These are phyloP conservation scores for Paraglomus brasilianum DNA, from an alignment of 192 early-diverging fungal genomes.

Conservation along the genomic window DNA sequence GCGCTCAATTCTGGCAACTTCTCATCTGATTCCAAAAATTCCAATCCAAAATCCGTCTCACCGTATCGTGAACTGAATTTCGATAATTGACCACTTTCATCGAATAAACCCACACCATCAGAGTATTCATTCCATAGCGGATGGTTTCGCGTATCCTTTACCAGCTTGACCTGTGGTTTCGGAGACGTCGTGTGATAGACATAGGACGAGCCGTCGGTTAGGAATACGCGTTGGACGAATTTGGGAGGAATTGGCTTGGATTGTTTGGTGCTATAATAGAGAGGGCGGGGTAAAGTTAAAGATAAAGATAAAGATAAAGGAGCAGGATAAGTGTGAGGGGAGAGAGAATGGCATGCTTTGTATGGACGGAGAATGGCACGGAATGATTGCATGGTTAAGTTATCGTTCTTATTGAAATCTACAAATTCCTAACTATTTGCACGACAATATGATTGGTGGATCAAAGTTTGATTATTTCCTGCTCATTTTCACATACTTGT, in stretches of 20 bases:
- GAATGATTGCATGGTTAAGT: too few relatives aligned
- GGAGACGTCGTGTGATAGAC: conserved; percentile 82
- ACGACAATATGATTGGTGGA: too few relatives aligned
- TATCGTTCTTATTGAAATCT: too few relatives aligned
- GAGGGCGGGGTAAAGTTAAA: neutral
- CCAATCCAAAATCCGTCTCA: conserved; percentile 54
- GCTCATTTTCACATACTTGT: too few relatives aligned
- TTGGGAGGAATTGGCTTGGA: conserved; percentile 53
- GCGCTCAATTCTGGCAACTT: conserved; percentile 35
- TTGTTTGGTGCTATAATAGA: neutral
- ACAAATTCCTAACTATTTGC: too few relatives aligned
- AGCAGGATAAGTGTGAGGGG: conserved; percentile 27
- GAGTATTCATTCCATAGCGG: conserved; percentile 87
- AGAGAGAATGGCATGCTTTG: neutral
- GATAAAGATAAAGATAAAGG: conserved; percentile 17
- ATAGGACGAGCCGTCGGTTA: conserved; percentile 89
- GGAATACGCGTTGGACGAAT: conserved; percentile 82
- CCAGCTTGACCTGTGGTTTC: conserved; percentile 76
- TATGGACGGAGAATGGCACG: neutral
- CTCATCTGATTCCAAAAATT: conserved; percentile 47
- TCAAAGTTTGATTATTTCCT: too few relatives aligned
- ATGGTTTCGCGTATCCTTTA: conserved; percentile 92
- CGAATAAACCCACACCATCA: conserved; percentile 54
- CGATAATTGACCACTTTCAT: conserved; percentile 77
- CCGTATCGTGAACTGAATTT: conserved; percentile 83